Evolutionary conservation across 2,329 filamentous ascomycete genomes (phyloP).

Genomic region (Talaromyces sp.): DNA sequence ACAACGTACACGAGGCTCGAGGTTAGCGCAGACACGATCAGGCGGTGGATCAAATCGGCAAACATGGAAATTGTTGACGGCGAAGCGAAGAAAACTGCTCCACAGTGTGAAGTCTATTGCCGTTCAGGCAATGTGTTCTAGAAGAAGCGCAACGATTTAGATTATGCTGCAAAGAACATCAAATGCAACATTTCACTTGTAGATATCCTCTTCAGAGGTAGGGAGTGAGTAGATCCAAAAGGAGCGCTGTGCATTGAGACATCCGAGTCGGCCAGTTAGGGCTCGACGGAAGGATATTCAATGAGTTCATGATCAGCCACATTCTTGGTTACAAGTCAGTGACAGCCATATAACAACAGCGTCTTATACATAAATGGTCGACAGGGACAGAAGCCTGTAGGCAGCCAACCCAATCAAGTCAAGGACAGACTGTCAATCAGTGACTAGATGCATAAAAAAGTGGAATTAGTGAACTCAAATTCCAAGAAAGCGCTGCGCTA

Average conservation of each 20-base stretch:
- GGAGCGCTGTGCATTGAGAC: not conserved
- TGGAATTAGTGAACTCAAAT: not conserved
- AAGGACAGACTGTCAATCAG: not conserved
- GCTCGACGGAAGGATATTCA: not conserved
- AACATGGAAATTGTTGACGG: not conserved
- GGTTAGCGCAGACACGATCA: not conserved
- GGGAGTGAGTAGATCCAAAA: not conserved
- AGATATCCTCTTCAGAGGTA: not conserved
- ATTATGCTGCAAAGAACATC: not conserved
- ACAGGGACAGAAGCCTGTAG: not conserved
- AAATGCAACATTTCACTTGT: not conserved
- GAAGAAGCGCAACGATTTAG: not conserved
- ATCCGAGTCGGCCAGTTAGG: not conserved
- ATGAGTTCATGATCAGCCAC: constrained; percentile 11
- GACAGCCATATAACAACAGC: not conserved
- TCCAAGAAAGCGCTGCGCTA: constrained; percentile 6
- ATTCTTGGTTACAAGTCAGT: constrained; percentile 14
- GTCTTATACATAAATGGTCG: not conserved
- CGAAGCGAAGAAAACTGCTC: not conserved
- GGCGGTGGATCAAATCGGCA: not conserved
- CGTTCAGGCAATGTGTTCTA: not conserved
- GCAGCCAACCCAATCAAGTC: not conserved
- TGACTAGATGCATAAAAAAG: not conserved
- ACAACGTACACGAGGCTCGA: not conserved
- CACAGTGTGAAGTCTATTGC: not conserved